Evolutionary conservation across 23 red algal genomes (phyloP).

Genomic region (Cyanidiococcus yangmingshanensis): DNA sequence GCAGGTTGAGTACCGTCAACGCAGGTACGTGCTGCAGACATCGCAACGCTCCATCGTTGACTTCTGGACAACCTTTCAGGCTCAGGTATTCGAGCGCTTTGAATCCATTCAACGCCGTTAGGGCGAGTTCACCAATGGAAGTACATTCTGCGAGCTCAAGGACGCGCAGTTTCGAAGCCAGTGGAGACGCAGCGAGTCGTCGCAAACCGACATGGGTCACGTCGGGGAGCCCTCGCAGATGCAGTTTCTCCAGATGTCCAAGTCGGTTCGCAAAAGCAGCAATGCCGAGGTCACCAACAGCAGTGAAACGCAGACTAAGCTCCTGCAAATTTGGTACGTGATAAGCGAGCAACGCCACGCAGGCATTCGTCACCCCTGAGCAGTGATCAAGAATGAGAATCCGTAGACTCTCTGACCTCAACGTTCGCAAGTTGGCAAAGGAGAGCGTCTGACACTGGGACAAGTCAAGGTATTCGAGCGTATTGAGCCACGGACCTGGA

Average conservation of each 20-base stretch:
- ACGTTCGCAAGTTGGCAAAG: not conserved
- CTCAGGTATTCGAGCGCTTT: slow-evolving; percentile 1
- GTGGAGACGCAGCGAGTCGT: not conserved
- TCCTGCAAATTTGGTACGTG: not conserved
- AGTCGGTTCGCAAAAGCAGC: not conserved
- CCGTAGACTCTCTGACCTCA: not conserved
- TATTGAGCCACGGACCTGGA: not conserved
- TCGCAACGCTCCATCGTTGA: not conserved
- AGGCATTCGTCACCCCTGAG: not conserved
- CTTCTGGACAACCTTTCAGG: not conserved
- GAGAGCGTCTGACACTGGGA: not conserved
- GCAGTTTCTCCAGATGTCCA: not conserved
- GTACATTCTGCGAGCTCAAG: not conserved
- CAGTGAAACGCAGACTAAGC: not conserved
- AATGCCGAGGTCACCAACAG: not conserved
- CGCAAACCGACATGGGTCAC: not conserved
- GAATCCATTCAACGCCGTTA: not conserved
- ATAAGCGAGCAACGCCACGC: not conserved
- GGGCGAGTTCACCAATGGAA: not conserved
- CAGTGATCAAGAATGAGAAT: not conserved
- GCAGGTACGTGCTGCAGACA: not conserved
- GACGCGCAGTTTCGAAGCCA: not conserved
- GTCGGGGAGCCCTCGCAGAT: not conserved
- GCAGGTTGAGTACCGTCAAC: not conserved
- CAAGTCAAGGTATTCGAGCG: not conserved